Percentiles rank a stretch among this genome's conserved stretches.
These are phyloP conservation scores for Citrus medica DNA, from an alignment of 345 rosid genomes.

Conservation along the genomic window DNA sequence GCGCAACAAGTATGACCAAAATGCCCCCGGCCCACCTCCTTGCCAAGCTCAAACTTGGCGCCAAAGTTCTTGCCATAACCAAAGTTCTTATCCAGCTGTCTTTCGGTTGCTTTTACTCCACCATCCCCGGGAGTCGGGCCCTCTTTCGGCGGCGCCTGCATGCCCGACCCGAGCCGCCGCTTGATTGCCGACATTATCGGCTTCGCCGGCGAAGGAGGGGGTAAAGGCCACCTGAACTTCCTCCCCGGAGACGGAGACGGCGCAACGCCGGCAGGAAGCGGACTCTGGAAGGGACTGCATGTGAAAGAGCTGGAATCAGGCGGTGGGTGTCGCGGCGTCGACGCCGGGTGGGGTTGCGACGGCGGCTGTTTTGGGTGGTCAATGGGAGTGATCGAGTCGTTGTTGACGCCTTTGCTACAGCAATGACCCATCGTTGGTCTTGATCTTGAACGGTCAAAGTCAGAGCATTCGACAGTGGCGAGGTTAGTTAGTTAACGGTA, in stretches of 20 bases:
- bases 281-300: slow-evolving; percentile 71
- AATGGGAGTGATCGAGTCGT: slow-evolving; percentile 7
- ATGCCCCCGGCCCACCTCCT: slow-evolving; percentile 94
- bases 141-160: slow-evolving; percentile 39
- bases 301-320: slow-evolving; percentile 46
- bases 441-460: slow-evolving; percentile 26
- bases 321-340: slow-evolving; percentile 23
- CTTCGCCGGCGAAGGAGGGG: slow-evolving; percentile 98
- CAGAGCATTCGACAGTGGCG: slow-evolving; percentile 6
- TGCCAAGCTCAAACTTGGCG: slow-evolving; percentile 76
- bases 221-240: slow-evolving; percentile 88
- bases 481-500: neutral
- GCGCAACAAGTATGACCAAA: slow-evolving; percentile 98
- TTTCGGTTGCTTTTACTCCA: slow-evolving; percentile 34
- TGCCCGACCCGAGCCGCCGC: slow-evolving; percentile 43
- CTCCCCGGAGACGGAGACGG: slow-evolving; percentile 87
- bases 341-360: neutral
- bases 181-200: slow-evolving; percentile 78
- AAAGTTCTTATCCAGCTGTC: slow-evolving; percentile 72
- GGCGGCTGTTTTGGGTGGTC: slow-evolving; percentile 29
- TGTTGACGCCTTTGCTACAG: slow-evolving; percentile 58
- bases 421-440: slow-evolving; percentile 64
- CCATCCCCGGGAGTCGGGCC: slow-evolving; percentile 68
- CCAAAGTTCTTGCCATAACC: slow-evolving; percentile 78
- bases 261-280: slow-evolving; percentile 73